Evolutionary conservation across 352 stramenopile species (phyloP).

Genomic region (Phytophthora citrophthora): DNA sequence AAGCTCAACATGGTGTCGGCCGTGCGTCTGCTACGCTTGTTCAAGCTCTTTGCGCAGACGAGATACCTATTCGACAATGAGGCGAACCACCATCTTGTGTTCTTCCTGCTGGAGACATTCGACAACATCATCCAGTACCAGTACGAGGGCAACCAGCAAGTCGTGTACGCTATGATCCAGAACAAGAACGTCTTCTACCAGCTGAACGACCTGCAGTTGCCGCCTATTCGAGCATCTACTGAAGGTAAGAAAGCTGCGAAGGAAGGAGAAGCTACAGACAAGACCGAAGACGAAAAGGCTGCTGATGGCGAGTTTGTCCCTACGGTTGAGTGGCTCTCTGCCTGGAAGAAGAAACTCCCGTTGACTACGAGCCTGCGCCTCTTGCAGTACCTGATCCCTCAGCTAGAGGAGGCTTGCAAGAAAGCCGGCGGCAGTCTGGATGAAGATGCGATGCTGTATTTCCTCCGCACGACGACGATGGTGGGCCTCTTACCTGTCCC

Average conservation of each 20-base stretch:
- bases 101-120: constrained; percentile 97
- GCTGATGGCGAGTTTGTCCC: constrained; percentile 77
- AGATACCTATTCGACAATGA: constrained; percentile 95
- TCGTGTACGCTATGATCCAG: constrained; percentile 98
- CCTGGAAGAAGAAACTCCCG: constrained; percentile 95
- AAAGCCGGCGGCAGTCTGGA: constrained; percentile 90
- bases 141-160: constrained; percentile 95
- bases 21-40: constrained; percentile 97
- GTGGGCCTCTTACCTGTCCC: constrained; percentile 97
- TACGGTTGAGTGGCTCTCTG: constrained; percentile 94
- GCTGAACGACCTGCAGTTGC: constrained; percentile 89
- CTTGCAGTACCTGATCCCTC: constrained; percentile 94
- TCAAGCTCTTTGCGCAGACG: constrained; percentile 97
- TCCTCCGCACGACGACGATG: constrained; percentile 97
- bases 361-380: constrained; percentile 95
- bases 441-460: constrained; percentile 96
- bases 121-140: constrained; percentile 99
- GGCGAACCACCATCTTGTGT: constrained; percentile 95
- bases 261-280: constrained; percentile 20
- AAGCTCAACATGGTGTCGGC: constrained; percentile 94
- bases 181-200: constrained; percentile 95
- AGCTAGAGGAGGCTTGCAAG: constrained; percentile 77
- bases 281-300: constrained; percentile 10
- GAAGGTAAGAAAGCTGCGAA: constrained; percentile 19
- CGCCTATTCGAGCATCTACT: constrained; percentile 76